A percentile compares a stretch with the other conserved stretches of the same genome.
Conservation (phyloP, 2,329 filamentous ascomycete genomes). For the Zasmidium angulare region DNA sequence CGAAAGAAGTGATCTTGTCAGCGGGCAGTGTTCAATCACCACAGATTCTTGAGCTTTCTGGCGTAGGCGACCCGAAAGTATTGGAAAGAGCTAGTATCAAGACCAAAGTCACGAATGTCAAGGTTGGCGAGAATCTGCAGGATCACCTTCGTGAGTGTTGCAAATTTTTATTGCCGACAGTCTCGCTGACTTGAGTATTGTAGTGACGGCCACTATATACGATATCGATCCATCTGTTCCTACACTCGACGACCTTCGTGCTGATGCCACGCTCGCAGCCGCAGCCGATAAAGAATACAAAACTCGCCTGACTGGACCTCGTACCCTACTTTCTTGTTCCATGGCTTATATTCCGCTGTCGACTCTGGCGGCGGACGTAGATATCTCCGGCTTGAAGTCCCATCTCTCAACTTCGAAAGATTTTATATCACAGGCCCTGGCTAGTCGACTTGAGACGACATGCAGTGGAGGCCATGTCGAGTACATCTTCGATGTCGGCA, state of each 20-base stretch:
- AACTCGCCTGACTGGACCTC: neutral
- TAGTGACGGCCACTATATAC: conserved; percentile 9
- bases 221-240: conserved; percentile 7
- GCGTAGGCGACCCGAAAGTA: conserved; percentile 48
- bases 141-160: conserved; percentile 3
- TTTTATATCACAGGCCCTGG: conserved; percentile 1
- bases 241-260: neutral
- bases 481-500: conserved; percentile 3
- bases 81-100: conserved; percentile 28
- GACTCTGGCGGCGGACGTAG: neutral
- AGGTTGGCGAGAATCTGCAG: neutral
- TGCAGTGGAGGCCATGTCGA: conserved; percentile 2
- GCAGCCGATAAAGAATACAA: conserved; percentile 8
- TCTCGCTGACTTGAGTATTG: neutral
- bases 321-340: conserved; percentile 16
- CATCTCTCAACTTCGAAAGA: conserved; percentile 14
- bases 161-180: neutral
- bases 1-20: conserved; percentile 48
- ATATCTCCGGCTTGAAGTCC: conserved; percentile 9
- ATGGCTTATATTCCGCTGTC: conserved; percentile 24
- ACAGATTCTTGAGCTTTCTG: conserved; percentile 60
- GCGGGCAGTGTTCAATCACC: conserved; percentile 59
- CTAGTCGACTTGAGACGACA: conserved; percentile 2
- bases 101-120: neutral
- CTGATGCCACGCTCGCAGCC: neutral